A percentile compares a stretch with the other conserved stretches of the same genome.
Conservation (phyloP, 202 grass and related monocot species). For the Hordeum pubiflorum region DNA sequence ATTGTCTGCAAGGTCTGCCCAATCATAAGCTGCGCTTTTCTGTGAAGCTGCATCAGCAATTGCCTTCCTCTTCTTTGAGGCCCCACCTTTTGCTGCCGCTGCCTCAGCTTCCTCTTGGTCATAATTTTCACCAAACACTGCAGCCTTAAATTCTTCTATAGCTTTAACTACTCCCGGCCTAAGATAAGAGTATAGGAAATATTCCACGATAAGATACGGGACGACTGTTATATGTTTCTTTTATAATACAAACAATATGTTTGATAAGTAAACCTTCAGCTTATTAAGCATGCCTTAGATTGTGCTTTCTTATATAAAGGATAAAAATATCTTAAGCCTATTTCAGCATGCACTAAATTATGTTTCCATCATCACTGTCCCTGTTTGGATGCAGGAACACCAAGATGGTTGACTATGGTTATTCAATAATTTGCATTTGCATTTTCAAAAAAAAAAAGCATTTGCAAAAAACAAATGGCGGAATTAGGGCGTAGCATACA, state of each 20-base stretch:
- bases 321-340: background rate
- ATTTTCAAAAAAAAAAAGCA: background rate
- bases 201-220: constrained; percentile 11
- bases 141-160: constrained; percentile 72
- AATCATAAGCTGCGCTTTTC: constrained; percentile 58
- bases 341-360: background rate
- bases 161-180: constrained; percentile 63
- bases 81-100: constrained; percentile 34
- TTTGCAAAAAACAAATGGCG: constrained; percentile 3
- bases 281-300: background rate
- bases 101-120: constrained; percentile 70
- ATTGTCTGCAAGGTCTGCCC: constrained; percentile 75
- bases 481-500: background rate
- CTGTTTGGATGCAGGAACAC: constrained; percentile 6
- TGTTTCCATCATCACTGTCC: background rate
- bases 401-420: background rate
- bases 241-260: background rate
- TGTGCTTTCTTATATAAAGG: background rate
- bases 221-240: background rate
- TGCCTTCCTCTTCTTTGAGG: constrained; percentile 72
- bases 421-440: constrained; percentile 19
- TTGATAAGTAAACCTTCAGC: constrained; percentile 4
- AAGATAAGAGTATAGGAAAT: constrained; percentile 9
- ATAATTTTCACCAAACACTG: constrained; percentile 82
- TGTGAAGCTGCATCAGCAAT: constrained; percentile 44